phyloP scores from a whole-genome alignment of 306 rosid species.

The Oxytropis ochrocephala region DNA sequence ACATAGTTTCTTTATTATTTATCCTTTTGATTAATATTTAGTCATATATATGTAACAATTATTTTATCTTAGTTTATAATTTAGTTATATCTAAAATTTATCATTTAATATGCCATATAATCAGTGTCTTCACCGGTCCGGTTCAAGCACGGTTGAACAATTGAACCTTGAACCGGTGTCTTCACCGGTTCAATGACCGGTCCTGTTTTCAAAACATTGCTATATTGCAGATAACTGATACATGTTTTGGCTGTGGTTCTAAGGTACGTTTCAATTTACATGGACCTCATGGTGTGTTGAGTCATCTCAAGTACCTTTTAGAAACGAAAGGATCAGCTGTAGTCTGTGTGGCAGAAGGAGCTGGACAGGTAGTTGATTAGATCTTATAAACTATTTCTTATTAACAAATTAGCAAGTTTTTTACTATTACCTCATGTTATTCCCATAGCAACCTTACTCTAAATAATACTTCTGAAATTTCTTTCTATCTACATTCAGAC shows the following conservation, averaged over 20 bases:
- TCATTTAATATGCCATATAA: too few relatives aligned
- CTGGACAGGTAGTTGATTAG: slow-evolving; percentile 85
- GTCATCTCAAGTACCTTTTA: slow-evolving; percentile 76
- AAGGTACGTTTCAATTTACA: slow-evolving; percentile 75
- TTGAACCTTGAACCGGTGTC: too few relatives aligned
- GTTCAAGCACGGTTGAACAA: too few relatives aligned
- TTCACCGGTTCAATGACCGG: too few relatives aligned
- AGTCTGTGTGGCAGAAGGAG: slow-evolving; percentile 93
- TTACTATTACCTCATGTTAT: background rate
- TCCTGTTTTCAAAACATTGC: too few relatives aligned
- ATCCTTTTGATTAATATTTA: too few relatives aligned
- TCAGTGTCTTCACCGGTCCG: too few relatives aligned
- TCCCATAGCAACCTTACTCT: background rate
- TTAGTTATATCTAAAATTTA: too few relatives aligned
- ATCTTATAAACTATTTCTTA: background rate
- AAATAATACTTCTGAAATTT: background rate
- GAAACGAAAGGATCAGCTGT: slow-evolving; percentile 96
- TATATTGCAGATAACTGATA: slow-evolving; percentile 15
- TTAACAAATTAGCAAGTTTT: background rate
- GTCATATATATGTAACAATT: too few relatives aligned
- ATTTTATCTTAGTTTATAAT: too few relatives aligned
- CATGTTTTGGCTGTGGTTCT: slow-evolving; percentile 22
- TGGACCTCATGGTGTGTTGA: slow-evolving; percentile 84
- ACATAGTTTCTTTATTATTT: too few relatives aligned
- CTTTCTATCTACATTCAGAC: background rate